Base-by-base conservation (phyloP, 2,329 filamentous ascomycete genomes). In the Pseudogymnoascus sp. region DNA sequence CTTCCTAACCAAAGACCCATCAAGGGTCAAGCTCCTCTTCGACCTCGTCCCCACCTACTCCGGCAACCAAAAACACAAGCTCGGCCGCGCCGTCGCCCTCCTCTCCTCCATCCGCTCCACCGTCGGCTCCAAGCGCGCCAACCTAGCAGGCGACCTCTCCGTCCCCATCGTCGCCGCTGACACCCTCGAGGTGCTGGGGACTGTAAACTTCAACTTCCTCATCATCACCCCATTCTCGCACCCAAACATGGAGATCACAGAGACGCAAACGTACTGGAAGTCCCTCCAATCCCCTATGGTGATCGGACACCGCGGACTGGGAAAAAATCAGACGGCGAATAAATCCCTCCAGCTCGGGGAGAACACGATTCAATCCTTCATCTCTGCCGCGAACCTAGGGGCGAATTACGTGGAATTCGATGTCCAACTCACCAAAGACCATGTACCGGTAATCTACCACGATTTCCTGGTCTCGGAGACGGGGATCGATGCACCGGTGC, bases 401-500 rank as follows among this genome's bases (percentile, higher is more conserved):
- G 94, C 85, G 2, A 83, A 87, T 63, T 88, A 88, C 69, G 85
- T 89, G 56, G 85, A 88, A 69, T 87, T 89, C 71, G 94, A 99
- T 73, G 94, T 99, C 0, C 94, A 99, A 73, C 80, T 99, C 40
- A 99, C 94, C n/a, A 99, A 99, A 72, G 94, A 99, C 73, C 92
- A 95, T 70, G 92, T 99, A 1, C 94, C 94, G 0, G 93, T 99
- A 67, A 96, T 99, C 70, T 99, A 99, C 73, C 94, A 99, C 73
- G 94, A 99, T 75, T 99, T 99, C 72, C 81, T 97, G 12, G 94
- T 99, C 73, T 96, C 92, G 72, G 94, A 99, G 76, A 97, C 94
- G 0, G 94, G 95, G 8, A 94, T 97, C 62, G 94, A 99, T 72
- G 94, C 94, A 0, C 94, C 94, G 0, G 93, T 99, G 1, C 94